These are phyloP conservation scores for Dothidotthia symphoricarpi DNA, from an alignment of 2,329 filamentous ascomycete species.

Conservation along the genomic window DNA sequence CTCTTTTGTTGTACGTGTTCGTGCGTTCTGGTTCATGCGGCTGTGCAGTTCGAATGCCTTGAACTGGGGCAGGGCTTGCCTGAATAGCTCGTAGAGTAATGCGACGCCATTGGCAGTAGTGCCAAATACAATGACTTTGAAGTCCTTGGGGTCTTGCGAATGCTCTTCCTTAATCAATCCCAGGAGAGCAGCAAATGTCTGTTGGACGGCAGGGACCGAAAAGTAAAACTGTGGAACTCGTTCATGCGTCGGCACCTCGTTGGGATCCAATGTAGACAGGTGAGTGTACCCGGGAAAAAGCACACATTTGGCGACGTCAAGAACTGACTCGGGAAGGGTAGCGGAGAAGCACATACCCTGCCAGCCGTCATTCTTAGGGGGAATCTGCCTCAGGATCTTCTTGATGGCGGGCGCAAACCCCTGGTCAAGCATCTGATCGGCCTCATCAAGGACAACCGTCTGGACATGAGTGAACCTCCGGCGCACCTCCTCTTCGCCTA, in stretches of 20 bases:
- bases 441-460: constrained; percentile 48
- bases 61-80: constrained; percentile 34
- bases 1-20: constrained; percentile 46
- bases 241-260: constrained; percentile 49
- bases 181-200: constrained; percentile 48
- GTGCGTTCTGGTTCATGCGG: constrained; percentile 44
- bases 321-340: constrained; percentile 47
- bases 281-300: constrained; percentile 44
- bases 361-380: constrained; percentile 51
- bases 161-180: constrained; percentile 49
- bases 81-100: constrained; percentile 44
- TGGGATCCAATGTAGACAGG: constrained; percentile 47
- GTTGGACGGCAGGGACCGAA: constrained; percentile 43
- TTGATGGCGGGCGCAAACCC: constrained; percentile 56
- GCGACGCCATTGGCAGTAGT: constrained; percentile 49
- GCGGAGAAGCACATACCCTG: constrained; percentile 53
- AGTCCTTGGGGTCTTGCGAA: constrained; percentile 38
- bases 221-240: constrained; percentile 52
- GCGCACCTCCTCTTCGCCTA: constrained; percentile 46
- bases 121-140: constrained; percentile 51
- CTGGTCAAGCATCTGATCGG: constrained; percentile 51
- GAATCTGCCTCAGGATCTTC: constrained; percentile 52
- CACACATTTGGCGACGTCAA: constrained; percentile 47
- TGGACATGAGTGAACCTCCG: constrained; percentile 47
- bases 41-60: constrained; percentile 46